These are phyloP conservation scores for Pythium folliculosum DNA, from an alignment of 352 stramenopile species.

Conservation along the genomic window DNA sequence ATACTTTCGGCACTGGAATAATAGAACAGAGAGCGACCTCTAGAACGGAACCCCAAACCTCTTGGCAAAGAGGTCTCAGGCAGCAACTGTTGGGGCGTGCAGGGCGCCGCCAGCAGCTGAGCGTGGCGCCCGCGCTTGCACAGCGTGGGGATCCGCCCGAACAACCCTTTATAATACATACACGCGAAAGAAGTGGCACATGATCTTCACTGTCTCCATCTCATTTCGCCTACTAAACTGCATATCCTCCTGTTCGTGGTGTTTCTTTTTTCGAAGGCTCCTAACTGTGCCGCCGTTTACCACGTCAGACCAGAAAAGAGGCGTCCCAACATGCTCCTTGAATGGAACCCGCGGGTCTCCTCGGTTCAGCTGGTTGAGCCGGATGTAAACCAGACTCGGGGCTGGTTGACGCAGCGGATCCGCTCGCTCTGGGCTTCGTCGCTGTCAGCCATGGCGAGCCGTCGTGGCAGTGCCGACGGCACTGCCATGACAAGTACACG, in stretches of 20 bases:
- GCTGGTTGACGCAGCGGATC: too few relatives aligned
- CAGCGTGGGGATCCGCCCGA: background rate
- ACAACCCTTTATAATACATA: background rate
- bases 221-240: background rate
- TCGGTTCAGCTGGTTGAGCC: background rate
- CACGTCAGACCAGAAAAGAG: background rate
- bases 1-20: background rate
- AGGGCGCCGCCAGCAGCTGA: background rate
- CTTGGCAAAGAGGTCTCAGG: too few relatives aligned
- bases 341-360: background rate
- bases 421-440: too few relatives aligned
- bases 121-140: background rate
- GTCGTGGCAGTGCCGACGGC: too few relatives aligned
- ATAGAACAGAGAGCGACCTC: background rate
- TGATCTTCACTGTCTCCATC: background rate
- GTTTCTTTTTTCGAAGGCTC: background rate
- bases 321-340: background rate
- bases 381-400: background rate
- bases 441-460: too few relatives aligned
- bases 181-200: background rate
- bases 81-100: background rate
- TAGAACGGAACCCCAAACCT: constrained; percentile 1
- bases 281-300: background rate
- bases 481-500: too few relatives aligned
- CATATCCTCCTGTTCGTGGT: background rate